These are phyloP conservation scores for Massarina eburnea DNA, from an alignment of 2,329 filamentous ascomycete genomes.

Conservation along the genomic window DNA sequence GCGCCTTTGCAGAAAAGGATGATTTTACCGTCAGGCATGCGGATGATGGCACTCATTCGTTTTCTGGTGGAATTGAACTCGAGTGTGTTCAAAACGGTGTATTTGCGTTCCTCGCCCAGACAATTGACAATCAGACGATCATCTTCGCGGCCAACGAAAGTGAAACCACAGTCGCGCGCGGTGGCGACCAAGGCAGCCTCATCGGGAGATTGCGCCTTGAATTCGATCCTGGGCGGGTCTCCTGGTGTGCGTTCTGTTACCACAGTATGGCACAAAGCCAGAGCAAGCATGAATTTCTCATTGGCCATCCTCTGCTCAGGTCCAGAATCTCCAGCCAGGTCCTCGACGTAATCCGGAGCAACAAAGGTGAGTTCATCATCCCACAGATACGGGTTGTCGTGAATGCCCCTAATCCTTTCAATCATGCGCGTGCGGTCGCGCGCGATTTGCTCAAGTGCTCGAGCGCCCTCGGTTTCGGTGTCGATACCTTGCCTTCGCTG, in stretches of 20 bases:
- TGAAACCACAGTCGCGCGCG: conserved; percentile 93
- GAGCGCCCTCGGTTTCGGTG: conserved; percentile 75
- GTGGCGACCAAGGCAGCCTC: conserved; percentile 93
- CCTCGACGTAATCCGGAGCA: conserved; percentile 83
- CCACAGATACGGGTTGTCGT: conserved; percentile 88
- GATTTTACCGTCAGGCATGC: conserved; percentile 89
- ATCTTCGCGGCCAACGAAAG: conserved; percentile 76
- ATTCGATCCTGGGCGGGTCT: conserved; percentile 87
- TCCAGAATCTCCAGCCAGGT: conserved; percentile 77
- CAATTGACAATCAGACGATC: conserved; percentile 86
- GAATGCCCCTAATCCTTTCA: conserved; percentile 69
- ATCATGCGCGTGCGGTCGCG: conserved; percentile 74
- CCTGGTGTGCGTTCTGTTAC: conserved; percentile 87
- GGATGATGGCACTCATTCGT: conserved; percentile 95
- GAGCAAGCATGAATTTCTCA: conserved; percentile 88
- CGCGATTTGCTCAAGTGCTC: conserved; percentile 75
- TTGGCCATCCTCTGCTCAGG: conserved; percentile 75
- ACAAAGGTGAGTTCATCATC: conserved; percentile 92
- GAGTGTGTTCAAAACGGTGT: conserved; percentile 87
- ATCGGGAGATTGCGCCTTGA: conserved; percentile 96
- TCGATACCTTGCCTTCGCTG: conserved; percentile 87
- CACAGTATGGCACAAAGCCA: conserved; percentile 96
- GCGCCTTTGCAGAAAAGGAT: conserved; percentile 96
- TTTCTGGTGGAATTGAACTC: conserved; percentile 98
- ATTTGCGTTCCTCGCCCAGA: conserved; percentile 81